Percentiles rank a stretch among this genome's conserved stretches.
Evolutionary conservation across 176 grass and related monocot species (phyloP).

Genomic region (Bolboschoenus planiculmis): DNA sequence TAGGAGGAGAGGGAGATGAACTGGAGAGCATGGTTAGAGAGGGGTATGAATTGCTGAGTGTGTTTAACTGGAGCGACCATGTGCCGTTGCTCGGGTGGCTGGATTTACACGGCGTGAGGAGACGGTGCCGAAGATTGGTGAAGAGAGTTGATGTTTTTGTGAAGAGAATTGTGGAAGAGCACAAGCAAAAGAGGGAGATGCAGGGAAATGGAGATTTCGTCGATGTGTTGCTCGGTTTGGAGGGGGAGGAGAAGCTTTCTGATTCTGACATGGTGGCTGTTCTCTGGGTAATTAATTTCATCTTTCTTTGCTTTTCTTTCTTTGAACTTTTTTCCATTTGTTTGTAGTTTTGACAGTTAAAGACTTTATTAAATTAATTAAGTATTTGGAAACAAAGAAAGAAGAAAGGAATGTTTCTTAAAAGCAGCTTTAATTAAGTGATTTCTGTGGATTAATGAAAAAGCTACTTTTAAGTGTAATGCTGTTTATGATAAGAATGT

Average conservation of each 20-base stretch:
- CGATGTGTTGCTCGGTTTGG: slow-evolving; percentile 47
- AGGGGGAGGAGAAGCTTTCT: slow-evolving; percentile 48
- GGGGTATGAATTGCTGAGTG: slow-evolving; percentile 54
- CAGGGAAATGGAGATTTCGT: slow-evolving; percentile 29
- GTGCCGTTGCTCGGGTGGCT: slow-evolving; percentile 44
- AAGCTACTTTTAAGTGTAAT: neutral
- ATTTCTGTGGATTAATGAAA: neutral
- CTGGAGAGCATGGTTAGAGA: slow-evolving; percentile 53
- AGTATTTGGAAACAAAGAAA: neutral
- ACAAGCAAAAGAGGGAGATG: slow-evolving; percentile 19
- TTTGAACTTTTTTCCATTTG: neutral
- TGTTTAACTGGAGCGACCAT: slow-evolving; percentile 72
- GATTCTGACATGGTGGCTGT: slow-evolving; percentile 69
- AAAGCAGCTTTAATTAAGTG: neutral
- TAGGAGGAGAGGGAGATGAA: slow-evolving; percentile 25
- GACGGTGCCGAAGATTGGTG: slow-evolving; percentile 42
- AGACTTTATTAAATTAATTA: neutral
- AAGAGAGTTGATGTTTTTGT: slow-evolving; percentile 49
- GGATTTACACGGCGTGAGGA: slow-evolving; percentile 54
- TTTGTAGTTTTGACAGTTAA: neutral
- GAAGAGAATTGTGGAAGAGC: slow-evolving; percentile 45
- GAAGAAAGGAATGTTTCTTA: slow-evolving; percentile 8
- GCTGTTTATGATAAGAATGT: neutral
- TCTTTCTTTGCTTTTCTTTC: neutral
- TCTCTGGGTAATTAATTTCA: slow-evolving; percentile 68